A percentile compares a stretch with the other conserved stretches of the same genome.
These are phyloP conservation scores for Pichia thaimueangensis DNA, from an alignment of 805 yeast genomes.

Conservation along the genomic window DNA sequence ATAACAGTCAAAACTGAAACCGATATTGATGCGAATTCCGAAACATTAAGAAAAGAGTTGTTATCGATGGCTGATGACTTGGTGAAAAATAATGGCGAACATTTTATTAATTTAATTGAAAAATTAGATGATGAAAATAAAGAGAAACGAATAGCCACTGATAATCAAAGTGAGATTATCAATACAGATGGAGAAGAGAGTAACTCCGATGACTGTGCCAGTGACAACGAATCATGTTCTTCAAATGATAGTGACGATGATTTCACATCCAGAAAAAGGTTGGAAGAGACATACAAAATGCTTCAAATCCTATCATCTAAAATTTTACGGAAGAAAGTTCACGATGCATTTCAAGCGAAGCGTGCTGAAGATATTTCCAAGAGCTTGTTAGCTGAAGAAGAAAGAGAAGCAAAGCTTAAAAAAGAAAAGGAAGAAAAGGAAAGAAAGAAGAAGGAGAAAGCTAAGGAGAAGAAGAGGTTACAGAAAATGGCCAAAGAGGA, in stretches of 20 bases:
- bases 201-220: slow-evolving; percentile 18
- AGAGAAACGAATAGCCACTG: slow-evolving; percentile 1
- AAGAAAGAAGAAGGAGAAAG: slow-evolving; percentile 58
- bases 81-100: slow-evolving; percentile 68
- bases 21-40: background rate
- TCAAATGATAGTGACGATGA: slow-evolving; percentile 38
- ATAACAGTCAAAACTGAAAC: slow-evolving; percentile 6
- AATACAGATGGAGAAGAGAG: slow-evolving; percentile 16
- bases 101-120: slow-evolving; percentile 76
- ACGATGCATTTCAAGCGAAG: slow-evolving; percentile 71
- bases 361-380: slow-evolving; percentile 69
- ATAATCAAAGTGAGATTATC: background rate
- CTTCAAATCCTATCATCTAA: slow-evolving; percentile 76
- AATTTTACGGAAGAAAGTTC: slow-evolving; percentile 64
- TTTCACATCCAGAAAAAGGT: slow-evolving; percentile 53
- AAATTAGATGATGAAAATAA: slow-evolving; percentile 42
- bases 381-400: slow-evolving; percentile 59
- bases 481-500: slow-evolving; percentile 60
- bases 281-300: slow-evolving; percentile 74
- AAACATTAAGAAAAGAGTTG: slow-evolving; percentile 5
- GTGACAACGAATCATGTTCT: slow-evolving; percentile 29
- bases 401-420: slow-evolving; percentile 59
- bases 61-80: slow-evolving; percentile 69
- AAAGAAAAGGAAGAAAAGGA: slow-evolving; percentile 63
- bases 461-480: slow-evolving; percentile 60